A percentile compares a stretch with the other conserved stretches of the same genome.
Conservation (phyloP, 108 stramenopile species). For the Parmales sp. region DNA sequence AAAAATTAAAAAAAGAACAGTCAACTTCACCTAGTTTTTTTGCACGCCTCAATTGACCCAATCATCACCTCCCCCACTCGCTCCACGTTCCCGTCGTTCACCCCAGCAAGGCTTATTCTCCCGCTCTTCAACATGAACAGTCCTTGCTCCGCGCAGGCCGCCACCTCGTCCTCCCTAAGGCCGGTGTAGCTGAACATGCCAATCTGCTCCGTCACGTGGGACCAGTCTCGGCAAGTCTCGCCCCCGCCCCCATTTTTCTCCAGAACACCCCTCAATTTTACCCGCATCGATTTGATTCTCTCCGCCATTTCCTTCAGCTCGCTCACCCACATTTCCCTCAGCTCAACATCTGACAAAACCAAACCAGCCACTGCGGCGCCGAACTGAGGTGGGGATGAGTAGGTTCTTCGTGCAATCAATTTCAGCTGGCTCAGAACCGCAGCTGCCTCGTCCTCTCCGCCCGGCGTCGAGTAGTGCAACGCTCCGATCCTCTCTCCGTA, state of each 20-base stretch:
- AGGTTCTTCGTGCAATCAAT: conserved; percentile 27
- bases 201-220: conserved; percentile 57
- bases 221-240: too few relatives aligned
- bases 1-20: too few relatives aligned
- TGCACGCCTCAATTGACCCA: conserved; percentile 20
- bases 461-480: conserved; percentile 16
- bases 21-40: too few relatives aligned
- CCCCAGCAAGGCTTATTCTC: conserved; percentile 58
- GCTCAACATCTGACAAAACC: neutral
- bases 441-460: neutral
- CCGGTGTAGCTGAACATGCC: conserved; percentile 71
- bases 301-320: neutral
- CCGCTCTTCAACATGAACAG: conserved; percentile 53
- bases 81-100: conserved; percentile 43
- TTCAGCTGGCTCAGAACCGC: conserved; percentile 24
- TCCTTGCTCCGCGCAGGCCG: conserved; percentile 27
- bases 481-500: conserved; percentile 36
- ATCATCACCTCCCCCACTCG: conserved; percentile 38
- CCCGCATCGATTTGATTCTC: neutral
- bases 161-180: conserved; percentile 43
- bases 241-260: neutral
- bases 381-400: conserved; percentile 29
- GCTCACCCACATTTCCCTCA: neutral
- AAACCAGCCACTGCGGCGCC: neutral
- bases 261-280: neutral